A percentile compares a stretch with the other conserved stretches of the same genome.
Conservation (phyloP, 805 yeast species). For the Metschnikowia vanudenii region DNA sequence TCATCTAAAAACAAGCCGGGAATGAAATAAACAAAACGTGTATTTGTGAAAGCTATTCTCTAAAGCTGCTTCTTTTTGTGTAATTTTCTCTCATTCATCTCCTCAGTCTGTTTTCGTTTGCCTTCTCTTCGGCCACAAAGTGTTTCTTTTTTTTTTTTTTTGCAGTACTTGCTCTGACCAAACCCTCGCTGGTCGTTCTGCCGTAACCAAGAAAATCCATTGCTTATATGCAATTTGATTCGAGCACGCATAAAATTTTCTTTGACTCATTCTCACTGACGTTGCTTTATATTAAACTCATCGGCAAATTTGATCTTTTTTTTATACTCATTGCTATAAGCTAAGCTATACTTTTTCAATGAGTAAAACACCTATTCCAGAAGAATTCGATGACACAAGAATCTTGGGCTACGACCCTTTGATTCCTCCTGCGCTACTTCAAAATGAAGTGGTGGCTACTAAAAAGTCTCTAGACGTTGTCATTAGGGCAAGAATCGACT, state of each 20-base stretch:
- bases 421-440: conserved; percentile 91
- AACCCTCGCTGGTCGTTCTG: background rate
- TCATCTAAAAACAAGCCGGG: too few relatives aligned
- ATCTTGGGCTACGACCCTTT: conserved; percentile 90
- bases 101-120: too few relatives aligned
- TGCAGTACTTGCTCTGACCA: background rate
- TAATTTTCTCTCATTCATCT: too few relatives aligned
- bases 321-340: background rate
- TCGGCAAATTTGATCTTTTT: background rate
- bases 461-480: conserved; percentile 60
- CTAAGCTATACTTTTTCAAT: conserved; percentile 14
- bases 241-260: conserved; percentile 20
- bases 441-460: conserved; percentile 76
- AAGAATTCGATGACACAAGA: conserved; percentile 73
- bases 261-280: conserved; percentile 13
- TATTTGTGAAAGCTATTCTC: too few relatives aligned
- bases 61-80: too few relatives aligned
- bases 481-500: conserved; percentile 70
- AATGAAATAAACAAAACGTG: too few relatives aligned
- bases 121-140: too few relatives aligned
- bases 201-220: conserved; percentile 2
- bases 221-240: conserved; percentile 11
- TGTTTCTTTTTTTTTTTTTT: too few relatives aligned
- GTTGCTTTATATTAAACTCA: background rate
- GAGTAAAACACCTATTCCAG: conserved; percentile 53